Evolutionary conservation across 2,329 filamentous ascomycete species (phyloP).

Genomic region (Thermomyces lanuginosus): DNA sequence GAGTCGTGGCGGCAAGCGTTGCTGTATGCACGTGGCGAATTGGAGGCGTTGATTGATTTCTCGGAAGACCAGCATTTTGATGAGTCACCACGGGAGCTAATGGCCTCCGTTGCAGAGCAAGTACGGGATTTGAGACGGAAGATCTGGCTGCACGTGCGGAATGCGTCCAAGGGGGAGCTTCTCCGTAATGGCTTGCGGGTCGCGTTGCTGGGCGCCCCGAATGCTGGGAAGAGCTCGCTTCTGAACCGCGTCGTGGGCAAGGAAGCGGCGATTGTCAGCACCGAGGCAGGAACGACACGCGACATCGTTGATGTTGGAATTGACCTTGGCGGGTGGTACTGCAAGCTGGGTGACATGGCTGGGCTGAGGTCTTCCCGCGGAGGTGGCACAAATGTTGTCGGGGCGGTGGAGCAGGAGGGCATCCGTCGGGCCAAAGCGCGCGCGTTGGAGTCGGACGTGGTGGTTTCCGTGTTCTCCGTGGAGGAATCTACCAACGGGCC

Average conservation of each 20-base stretch:
- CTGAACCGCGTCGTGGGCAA: slow-evolving; percentile 80
- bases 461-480: slow-evolving; percentile 65
- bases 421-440: slow-evolving; percentile 72
- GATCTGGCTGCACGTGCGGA: slow-evolving; percentile 54
- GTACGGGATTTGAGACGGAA: slow-evolving; percentile 44
- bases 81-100: slow-evolving; percentile 58
- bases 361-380: slow-evolving; percentile 47
- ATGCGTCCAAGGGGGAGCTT: slow-evolving; percentile 67
- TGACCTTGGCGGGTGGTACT: slow-evolving; percentile 77
- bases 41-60: slow-evolving; percentile 94
- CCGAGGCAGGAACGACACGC: slow-evolving; percentile 80
- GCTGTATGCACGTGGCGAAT: slow-evolving; percentile 67
- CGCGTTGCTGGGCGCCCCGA: slow-evolving; percentile 76
- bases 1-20: slow-evolving; percentile 65
- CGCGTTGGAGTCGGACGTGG: slow-evolving; percentile 67
- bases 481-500: slow-evolving; percentile 14
- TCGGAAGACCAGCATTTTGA: slow-evolving; percentile 96
- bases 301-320: slow-evolving; percentile 87
- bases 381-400: slow-evolving; percentile 33
- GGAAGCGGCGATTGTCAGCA: slow-evolving; percentile 88
- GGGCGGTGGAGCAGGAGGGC: slow-evolving; percentile 70
- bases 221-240: slow-evolving; percentile 86
- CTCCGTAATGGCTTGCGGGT: slow-evolving; percentile 72
- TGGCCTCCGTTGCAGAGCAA: slow-evolving; percentile 51
- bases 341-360: slow-evolving; percentile 89